These are phyloP conservation scores for Helianthus tuberosus DNA, from an alignment of 129 eudicot genomes.

Conservation along the genomic window DNA sequence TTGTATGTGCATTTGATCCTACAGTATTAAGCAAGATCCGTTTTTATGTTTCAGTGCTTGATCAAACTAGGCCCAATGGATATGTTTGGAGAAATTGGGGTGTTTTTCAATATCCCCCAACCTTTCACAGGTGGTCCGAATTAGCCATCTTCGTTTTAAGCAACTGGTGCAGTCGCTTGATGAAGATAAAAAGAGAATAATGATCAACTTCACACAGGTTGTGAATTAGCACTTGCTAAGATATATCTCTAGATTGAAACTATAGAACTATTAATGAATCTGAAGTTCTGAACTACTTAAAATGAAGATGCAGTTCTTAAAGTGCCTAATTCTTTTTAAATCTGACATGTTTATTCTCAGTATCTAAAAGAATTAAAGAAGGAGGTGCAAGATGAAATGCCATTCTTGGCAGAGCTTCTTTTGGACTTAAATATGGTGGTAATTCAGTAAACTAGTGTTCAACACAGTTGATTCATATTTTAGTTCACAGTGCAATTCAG, in stretches of 20 bases:
- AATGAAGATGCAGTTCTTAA: slow-evolving; percentile 1
- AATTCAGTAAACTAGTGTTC: not conserved
- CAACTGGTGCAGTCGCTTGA: slow-evolving; percentile 60
- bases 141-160: slow-evolving; percentile 79
- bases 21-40: slow-evolving; percentile 9
- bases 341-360: slow-evolving; percentile 40
- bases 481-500: not conserved
- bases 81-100: slow-evolving; percentile 81
- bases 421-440: slow-evolving; percentile 66
- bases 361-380: slow-evolving; percentile 65
- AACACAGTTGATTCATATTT: not conserved
- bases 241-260: slow-evolving; percentile 10
- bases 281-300: not conserved
- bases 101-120: slow-evolving; percentile 78
- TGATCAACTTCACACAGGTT: slow-evolving; percentile 74
- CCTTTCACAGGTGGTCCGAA: slow-evolving; percentile 84
- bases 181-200: slow-evolving; percentile 59
- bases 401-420: slow-evolving; percentile 56
- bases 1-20: not conserved
- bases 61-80: slow-evolving; percentile 58
- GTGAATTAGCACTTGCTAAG: slow-evolving; percentile 15
- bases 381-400: slow-evolving; percentile 74
- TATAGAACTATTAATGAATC: not conserved
- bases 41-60: slow-evolving; percentile 46
- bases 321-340: not conserved